Conservation (phyloP, 306 rosid species). For the Pueraria montana region DNA sequence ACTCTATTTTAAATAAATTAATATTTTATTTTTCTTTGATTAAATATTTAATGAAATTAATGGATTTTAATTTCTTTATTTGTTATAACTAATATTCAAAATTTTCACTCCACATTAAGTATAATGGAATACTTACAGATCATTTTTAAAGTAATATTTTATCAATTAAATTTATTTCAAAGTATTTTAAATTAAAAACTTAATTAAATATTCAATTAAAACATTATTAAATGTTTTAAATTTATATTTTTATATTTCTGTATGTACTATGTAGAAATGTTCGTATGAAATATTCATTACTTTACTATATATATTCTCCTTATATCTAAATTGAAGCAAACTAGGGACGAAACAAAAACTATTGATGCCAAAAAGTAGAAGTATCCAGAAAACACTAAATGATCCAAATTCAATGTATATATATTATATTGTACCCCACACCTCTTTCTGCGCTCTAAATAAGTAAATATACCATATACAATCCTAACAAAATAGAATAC, state of each 20-base stretch:
- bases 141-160: background rate
- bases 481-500: constrained; percentile 17
- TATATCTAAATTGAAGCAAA: background rate
- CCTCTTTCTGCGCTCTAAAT: constrained; percentile 25
- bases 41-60: background rate
- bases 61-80: background rate
- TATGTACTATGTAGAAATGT: background rate
- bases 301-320: background rate
- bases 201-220: background rate
- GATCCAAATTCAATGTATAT: constrained; percentile 38
- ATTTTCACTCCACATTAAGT: background rate
- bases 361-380: background rate
- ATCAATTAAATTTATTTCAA: background rate
- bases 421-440: constrained; percentile 10
- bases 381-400: constrained; percentile 24
- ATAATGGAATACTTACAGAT: background rate
- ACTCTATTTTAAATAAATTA: background rate
- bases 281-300: background rate
- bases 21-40: background rate
- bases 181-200: background rate
- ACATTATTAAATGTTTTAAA: background rate
- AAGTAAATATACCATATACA: background rate
- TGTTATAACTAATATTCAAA: background rate
- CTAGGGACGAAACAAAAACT: background rate
- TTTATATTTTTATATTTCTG: background rate